Conservation (phyloP, 1,284 basidiomycete genomes). For the Boletus semigastroideus region DNA sequence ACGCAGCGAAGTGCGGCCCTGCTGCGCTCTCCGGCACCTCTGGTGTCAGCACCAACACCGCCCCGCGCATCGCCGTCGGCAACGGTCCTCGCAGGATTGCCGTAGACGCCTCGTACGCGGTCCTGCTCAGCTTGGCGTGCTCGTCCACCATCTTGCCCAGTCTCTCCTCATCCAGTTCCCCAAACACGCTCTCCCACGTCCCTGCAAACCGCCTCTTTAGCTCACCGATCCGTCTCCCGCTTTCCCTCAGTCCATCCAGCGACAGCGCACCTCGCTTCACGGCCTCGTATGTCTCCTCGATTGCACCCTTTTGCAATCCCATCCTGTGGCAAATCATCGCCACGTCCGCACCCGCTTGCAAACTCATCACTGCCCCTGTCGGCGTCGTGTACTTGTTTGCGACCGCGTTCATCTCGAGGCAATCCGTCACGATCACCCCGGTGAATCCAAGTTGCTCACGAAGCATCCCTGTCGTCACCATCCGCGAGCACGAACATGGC, state of each 20-base stretch:
- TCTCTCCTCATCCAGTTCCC: slow-evolving; percentile 25
- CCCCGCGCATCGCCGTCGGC: slow-evolving; percentile 35
- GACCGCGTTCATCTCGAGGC: slow-evolving; percentile 71
- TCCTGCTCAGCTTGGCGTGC: slow-evolving; percentile 43
- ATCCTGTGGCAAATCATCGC: slow-evolving; percentile 71
- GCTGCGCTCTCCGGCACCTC: slow-evolving; percentile 54
- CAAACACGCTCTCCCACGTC: slow-evolving; percentile 43
- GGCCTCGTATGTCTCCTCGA: slow-evolving; percentile 52
- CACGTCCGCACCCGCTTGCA: slow-evolving; percentile 64
- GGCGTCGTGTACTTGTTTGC: slow-evolving; percentile 51
- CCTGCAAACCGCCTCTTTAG: slow-evolving; percentile 55
- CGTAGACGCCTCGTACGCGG: slow-evolving; percentile 48
- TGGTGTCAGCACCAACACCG: slow-evolving; percentile 55
- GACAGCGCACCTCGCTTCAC: slow-evolving; percentile 42
- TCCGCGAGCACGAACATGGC: slow-evolving; percentile 56
- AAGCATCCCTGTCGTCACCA: slow-evolving; percentile 53
- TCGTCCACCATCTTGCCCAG: slow-evolving; percentile 40
- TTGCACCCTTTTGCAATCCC: slow-evolving; percentile 49
- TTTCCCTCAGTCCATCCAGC: slow-evolving; percentile 39
- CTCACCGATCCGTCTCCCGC: slow-evolving; percentile 44
- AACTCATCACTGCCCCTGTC: slow-evolving; percentile 52
- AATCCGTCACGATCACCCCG: slow-evolving; percentile 65
- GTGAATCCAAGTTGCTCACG: slow-evolving; percentile 47
- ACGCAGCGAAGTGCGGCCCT: slow-evolving; percentile 51
- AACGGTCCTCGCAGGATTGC: slow-evolving; percentile 48